phyloP scores from a whole-genome alignment of 495 filamentous ascomycete species.

The Hapsidospora chrysogenum region DNA sequence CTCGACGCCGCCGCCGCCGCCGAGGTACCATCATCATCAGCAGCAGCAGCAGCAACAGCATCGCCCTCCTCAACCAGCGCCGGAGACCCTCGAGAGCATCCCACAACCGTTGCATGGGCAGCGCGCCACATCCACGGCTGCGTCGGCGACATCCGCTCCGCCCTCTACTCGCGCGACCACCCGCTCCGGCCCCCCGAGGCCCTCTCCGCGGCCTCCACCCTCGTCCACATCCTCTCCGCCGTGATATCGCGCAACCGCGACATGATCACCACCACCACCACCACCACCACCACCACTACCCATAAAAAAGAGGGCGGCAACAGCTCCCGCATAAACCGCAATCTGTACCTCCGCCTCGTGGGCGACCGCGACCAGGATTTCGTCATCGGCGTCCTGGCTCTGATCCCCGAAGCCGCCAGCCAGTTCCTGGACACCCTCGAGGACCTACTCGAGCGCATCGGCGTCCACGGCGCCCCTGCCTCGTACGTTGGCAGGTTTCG shows the following conservation, averaged over 20 bases:
- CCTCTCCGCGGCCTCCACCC: slow-evolving; percentile 19
- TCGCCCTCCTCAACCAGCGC: slow-evolving; percentile 1
- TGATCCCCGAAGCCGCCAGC: slow-evolving; percentile 20
- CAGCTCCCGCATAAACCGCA: slow-evolving; percentile 9
- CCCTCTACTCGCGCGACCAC: slow-evolving; percentile 15
- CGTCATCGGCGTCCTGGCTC: slow-evolving; percentile 17
- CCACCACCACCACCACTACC: slow-evolving; percentile 15
- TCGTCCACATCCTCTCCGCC: slow-evolving; percentile 21
- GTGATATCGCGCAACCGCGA: slow-evolving; percentile 16
- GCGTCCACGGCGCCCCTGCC: slow-evolving; percentile 8
- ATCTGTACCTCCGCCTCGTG: slow-evolving; percentile 22
- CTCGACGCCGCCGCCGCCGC: slow-evolving; percentile 14
- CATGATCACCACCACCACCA: slow-evolving; percentile 8
- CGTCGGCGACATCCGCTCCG: slow-evolving; percentile 15
- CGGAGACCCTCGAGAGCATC: slow-evolving; percentile 12
- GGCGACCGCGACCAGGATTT: slow-evolving; percentile 19
- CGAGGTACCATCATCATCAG: no score
- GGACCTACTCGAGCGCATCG: slow-evolving; percentile 7
- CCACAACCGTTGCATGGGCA: slow-evolving; percentile 22
- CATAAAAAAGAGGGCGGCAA: slow-evolving; percentile 9
- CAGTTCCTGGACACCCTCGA: slow-evolving; percentile 17
- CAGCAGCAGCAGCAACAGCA: no score
- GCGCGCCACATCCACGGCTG: slow-evolving; percentile 17
- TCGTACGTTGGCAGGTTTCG: slow-evolving; percentile 15
- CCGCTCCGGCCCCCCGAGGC: slow-evolving; percentile 17